Evolutionary conservation across 495 filamentous ascomycete genomes (phyloP), one percentile per base, ranked within the genome.

Genomic region (Podospora pseudopauciseta): DNA sequence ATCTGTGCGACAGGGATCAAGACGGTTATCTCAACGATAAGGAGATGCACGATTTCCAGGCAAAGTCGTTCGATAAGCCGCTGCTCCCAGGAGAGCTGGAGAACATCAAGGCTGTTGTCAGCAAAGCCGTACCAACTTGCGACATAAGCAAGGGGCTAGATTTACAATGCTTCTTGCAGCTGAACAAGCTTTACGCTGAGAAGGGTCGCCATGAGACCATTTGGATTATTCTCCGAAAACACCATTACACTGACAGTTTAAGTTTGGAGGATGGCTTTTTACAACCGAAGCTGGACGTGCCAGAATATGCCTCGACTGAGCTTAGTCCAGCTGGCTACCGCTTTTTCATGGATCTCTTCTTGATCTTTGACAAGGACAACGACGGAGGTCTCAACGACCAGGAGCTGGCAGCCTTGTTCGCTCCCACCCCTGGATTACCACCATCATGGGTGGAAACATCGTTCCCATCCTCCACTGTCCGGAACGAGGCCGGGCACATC

Each of bases 171-270:
- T 99, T 99, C 69, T 83, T 99, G 28, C 85, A 91, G 67, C 82
- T 98, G 57, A 97, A 97, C 78, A 97, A 93, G 80, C 87, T 97
- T 65, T 99, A 97, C 74, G 94, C 93, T 2, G 94, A 97, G 74
- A 97, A 97, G 77, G 95, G 93, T 60, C 89, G 95, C n/a, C 95
- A 99, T 73, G 96, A 99, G 80, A 98, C 95, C 0, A 91, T 98
- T 30, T 99, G 95, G 95, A 91, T 93, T 32, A 97, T 98, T 67
- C 79, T 98, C 59, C 88, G 95, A n/a, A 92, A 93, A 58, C 97
- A 96, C 71, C 92, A 97, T 69, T 98, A 99, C 76, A 96, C 94
- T 2, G 94, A 98, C 78, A 96, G 91, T 71, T 81, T 98, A 30
- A 94, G 91, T 65, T 80, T 99, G 62, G 92, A 94, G 70, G 92